These are phyloP conservation scores for baker's yeast (Saccharomyces cerevisiae) DNA, from an alignment of 805 yeast species.

Conservation along the genomic window DNA sequence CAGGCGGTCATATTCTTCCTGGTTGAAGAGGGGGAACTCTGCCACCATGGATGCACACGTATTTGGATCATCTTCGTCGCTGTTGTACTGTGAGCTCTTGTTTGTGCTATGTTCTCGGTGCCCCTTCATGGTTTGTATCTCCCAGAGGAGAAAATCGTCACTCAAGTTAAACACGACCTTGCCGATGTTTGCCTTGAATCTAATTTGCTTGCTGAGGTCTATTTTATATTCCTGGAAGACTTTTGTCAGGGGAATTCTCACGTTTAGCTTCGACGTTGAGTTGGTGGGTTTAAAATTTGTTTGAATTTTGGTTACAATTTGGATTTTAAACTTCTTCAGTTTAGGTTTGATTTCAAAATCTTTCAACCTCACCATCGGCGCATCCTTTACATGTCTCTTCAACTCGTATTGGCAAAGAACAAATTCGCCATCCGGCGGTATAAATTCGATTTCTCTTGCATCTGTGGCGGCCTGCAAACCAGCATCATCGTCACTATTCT, in stretches of 20 bases:
- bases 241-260: slow-evolving; percentile 25
- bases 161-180: slow-evolving; percentile 65
- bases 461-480: not conserved
- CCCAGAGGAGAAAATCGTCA: slow-evolving; percentile 64
- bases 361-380: slow-evolving; percentile 33
- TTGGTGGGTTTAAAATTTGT: slow-evolving; percentile 31
- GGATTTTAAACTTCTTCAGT: slow-evolving; percentile 20
- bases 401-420: slow-evolving; percentile 39
- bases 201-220: slow-evolving; percentile 44
- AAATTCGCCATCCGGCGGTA: slow-evolving; percentile 88
- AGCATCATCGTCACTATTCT: slow-evolving; percentile 31
- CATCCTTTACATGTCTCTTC: slow-evolving; percentile 28
- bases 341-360: slow-evolving; percentile 21
- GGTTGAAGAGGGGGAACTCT: slow-evolving; percentile 35
- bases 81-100: not conserved
- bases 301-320: slow-evolving; percentile 17
- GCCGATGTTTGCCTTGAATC: slow-evolving; percentile 67
- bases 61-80: not conserved
- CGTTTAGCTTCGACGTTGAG: slow-evolving; percentile 26
- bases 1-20: slow-evolving; percentile 17
- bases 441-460: slow-evolving; percentile 48
- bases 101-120: slow-evolving; percentile 43
- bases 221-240: slow-evolving; percentile 34
- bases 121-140: slow-evolving; percentile 48
- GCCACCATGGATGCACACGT: slow-evolving; percentile 44